A percentile compares a stretch with the other conserved stretches of the same genome.
These are phyloP conservation scores for Casuarina glauca DNA, from an alignment of 306 rosid genomes.

Conservation along the genomic window DNA sequence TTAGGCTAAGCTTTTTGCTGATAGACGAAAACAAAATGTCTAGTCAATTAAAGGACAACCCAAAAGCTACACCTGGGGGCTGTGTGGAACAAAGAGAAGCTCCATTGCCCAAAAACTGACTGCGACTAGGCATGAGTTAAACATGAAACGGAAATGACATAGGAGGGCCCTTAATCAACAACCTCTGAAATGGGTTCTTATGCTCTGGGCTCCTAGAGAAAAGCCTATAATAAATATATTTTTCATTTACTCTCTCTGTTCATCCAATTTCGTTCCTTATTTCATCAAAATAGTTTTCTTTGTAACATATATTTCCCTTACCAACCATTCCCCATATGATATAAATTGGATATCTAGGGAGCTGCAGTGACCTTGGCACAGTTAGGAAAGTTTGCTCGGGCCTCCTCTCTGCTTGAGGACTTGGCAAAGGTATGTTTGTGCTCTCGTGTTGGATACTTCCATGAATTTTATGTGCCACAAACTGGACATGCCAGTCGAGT, in stretches of 20 bases:
- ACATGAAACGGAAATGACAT: neutral
- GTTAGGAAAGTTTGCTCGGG: constrained; percentile 73
- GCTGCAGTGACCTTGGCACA: constrained; percentile 88
- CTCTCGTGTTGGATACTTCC: constrained; percentile 15
- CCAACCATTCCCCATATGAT: constrained; percentile 22
- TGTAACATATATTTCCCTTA: neutral
- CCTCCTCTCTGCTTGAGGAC: constrained; percentile 82
- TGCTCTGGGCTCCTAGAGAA: neutral
- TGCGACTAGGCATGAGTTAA: neutral
- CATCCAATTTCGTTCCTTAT: neutral
- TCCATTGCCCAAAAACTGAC: neutral
- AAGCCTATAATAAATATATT: neutral
- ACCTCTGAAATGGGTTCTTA: neutral
- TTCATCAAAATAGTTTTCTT: neutral
- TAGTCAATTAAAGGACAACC: neutral
- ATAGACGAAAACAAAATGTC: neutral
- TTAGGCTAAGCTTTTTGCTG: neutral
- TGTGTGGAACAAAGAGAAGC: neutral
- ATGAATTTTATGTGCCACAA: constrained; percentile 2
- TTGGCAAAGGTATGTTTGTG: constrained; percentile 62
- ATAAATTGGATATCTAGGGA: constrained; percentile 61
- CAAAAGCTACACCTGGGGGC: neutral
- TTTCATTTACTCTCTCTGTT: neutral
- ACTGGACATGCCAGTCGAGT: constrained; percentile 16
- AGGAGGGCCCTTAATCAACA: neutral